A percentile compares a stretch with the other conserved stretches of the same genome.
phyloP scores from a whole-genome alignment of 164 flowering plant genomes.

The Dillenia suffruticosa region DNA sequence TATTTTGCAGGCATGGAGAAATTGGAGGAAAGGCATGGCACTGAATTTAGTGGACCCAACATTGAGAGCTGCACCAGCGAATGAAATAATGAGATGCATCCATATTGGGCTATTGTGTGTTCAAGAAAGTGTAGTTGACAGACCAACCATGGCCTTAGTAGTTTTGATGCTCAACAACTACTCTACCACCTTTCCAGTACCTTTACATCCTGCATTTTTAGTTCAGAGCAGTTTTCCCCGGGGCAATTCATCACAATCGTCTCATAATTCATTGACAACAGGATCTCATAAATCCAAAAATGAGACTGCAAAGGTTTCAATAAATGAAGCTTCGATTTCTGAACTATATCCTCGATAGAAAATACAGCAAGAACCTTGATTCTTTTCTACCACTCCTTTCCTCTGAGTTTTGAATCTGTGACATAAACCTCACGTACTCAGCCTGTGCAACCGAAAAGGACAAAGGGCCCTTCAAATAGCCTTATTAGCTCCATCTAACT shows the following conservation, averaged over 20 bases:
- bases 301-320: too few species aligned
- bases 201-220: slow-evolving; percentile 38
- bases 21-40: slow-evolving; percentile 28
- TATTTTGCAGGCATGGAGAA: slow-evolving; percentile 36
- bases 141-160: slow-evolving; percentile 46
- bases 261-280: too few species aligned
- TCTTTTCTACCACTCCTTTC: too few species aligned
- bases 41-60: slow-evolving; percentile 26
- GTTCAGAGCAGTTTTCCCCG: background rate
- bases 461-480: too few species aligned
- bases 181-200: slow-evolving; percentile 26
- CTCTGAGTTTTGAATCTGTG: too few species aligned
- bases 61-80: slow-evolving; percentile 3
- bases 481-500: too few species aligned
- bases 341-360: slow-evolving; percentile 2
- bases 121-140: slow-evolving; percentile 24
- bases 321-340: background rate
- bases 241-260: background rate
- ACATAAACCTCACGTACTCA: too few species aligned
- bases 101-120: slow-evolving; percentile 18
- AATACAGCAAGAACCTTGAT: too few species aligned
- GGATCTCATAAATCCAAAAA: background rate
- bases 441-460: too few species aligned
- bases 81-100: slow-evolving; percentile 29
- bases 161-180: slow-evolving; percentile 34